Conservation (phyloP, 1,284 basidiomycete genomes). For the Phellopilus nigrolimitatus region DNA sequence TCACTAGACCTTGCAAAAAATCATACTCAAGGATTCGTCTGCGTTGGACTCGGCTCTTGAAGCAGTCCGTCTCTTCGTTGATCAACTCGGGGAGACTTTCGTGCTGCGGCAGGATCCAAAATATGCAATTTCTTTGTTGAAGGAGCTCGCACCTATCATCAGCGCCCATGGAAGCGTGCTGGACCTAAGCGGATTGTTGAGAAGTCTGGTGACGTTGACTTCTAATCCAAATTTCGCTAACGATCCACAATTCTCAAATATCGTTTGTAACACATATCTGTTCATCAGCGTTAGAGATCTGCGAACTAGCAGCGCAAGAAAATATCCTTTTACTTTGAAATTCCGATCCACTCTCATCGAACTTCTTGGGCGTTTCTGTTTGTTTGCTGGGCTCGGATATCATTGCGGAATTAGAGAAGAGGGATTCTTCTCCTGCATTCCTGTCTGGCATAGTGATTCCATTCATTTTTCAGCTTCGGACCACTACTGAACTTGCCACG, state of each 20-base stretch:
- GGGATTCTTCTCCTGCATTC: constrained; percentile 51
- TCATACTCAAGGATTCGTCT: constrained; percentile 52
- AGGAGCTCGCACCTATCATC: constrained; percentile 55
- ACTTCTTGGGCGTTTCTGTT: constrained; percentile 49
- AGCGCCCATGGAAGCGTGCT: constrained; percentile 45
- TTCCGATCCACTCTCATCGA: constrained; percentile 47
- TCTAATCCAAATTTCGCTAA: constrained; percentile 44
- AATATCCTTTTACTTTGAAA: constrained; percentile 43
- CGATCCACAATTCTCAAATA: constrained; percentile 45
- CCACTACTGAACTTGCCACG: constrained; percentile 40
- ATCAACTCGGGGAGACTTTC: constrained; percentile 42
- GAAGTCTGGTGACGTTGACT: constrained; percentile 47
- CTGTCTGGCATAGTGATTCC: constrained; percentile 59
- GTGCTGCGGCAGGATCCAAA: constrained; percentile 46
- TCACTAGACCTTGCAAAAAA: constrained; percentile 56
- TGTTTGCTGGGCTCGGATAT: constrained; percentile 53
- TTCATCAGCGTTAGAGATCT: constrained; percentile 50
- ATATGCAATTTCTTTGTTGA: constrained; percentile 49
- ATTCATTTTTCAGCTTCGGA: constrained; percentile 52
- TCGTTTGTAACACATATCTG: constrained; percentile 61
- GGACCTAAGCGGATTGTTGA: constrained; percentile 61
- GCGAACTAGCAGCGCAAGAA: constrained; percentile 51
- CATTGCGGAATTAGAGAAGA: constrained; percentile 52
- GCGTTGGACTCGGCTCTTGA: constrained; percentile 30
- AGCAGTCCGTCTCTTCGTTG: constrained; percentile 45